Evolutionary conservation across 2,329 filamentous ascomycete species (phyloP).

Genomic region (Ophiognomonia clavigignenti-juglandacearum): DNA sequence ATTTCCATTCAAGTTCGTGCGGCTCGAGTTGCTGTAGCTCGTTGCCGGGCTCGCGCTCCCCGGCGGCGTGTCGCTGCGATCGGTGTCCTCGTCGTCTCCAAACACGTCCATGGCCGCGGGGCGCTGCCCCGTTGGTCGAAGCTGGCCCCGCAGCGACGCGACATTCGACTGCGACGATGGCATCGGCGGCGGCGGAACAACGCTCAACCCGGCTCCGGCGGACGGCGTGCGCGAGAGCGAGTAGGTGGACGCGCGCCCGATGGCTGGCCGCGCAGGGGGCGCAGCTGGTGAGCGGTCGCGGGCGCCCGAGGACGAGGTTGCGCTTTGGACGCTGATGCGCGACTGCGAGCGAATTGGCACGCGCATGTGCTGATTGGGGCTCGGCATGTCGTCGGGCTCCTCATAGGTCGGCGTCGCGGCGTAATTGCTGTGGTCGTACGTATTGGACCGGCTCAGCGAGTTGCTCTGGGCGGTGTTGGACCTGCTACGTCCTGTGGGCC

Average conservation of each 20-base stretch:
- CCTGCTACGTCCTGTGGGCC: slow-evolving; percentile 32
- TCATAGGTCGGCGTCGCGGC: slow-evolving; percentile 17
- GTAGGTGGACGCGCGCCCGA: slow-evolving; percentile 35
- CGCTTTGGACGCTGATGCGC: slow-evolving; percentile 20
- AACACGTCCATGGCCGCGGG: slow-evolving; percentile 41
- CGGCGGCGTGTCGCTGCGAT: slow-evolving; percentile 48
- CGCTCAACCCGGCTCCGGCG: slow-evolving; percentile 8
- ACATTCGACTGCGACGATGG: slow-evolving; percentile 26
- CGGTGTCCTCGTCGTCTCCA: slow-evolving; percentile 43
- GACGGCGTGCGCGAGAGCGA: slow-evolving; percentile 13
- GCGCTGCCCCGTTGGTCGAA: slow-evolving; percentile 43
- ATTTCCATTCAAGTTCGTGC: slow-evolving; percentile 39
- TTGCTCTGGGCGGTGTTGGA: slow-evolving; percentile 40
- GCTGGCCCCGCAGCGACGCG: slow-evolving; percentile 34
- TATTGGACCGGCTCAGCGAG: slow-evolving; percentile 33
- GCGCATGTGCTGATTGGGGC: slow-evolving; percentile 33
- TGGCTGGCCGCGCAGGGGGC: slow-evolving; percentile 30
- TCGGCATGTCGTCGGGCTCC: slow-evolving; percentile 29
- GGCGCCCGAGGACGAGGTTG: slow-evolving; percentile 20
- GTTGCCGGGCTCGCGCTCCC: slow-evolving; percentile 51
- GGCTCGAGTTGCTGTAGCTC: slow-evolving; percentile 49
- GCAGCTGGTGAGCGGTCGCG: slow-evolving; percentile 17
- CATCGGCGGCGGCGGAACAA: slow-evolving; percentile 9
- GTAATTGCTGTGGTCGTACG: slow-evolving; percentile 26
- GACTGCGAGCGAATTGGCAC: slow-evolving; percentile 39